A percentile compares a stretch with the other conserved stretches of the same genome.
These are phyloP conservation scores for Chondrostereum purpureum DNA, from an alignment of 1,284 basidiomycete species.

Conservation along the genomic window DNA sequence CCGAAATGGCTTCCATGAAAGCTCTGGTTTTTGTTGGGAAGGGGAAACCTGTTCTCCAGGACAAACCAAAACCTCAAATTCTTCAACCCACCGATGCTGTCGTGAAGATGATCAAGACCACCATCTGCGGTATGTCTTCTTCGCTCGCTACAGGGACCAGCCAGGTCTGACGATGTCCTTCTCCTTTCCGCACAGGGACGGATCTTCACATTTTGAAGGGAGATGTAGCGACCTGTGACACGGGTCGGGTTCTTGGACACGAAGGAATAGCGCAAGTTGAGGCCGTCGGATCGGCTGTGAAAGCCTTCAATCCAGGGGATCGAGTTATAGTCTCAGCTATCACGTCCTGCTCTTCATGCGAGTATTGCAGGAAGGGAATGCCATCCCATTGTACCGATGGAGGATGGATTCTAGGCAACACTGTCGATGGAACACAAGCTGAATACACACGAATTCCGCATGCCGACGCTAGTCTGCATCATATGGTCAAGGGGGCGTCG, in stretches of 20 bases:
- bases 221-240: slow-evolving; percentile 18
- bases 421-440: slow-evolving; percentile 22
- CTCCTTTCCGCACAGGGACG: slow-evolving; percentile 15
- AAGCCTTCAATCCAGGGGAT: slow-evolving; percentile 24
- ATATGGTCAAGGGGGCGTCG: slow-evolving; percentile 13
- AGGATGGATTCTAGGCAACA: slow-evolving; percentile 22
- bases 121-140: slow-evolving; percentile 21
- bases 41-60: slow-evolving; percentile 14
- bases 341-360: slow-evolving; percentile 12
- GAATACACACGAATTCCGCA: slow-evolving; percentile 21
- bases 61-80: slow-evolving; percentile 18
- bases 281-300: slow-evolving; percentile 22
- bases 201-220: slow-evolving; percentile 25
- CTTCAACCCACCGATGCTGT: slow-evolving; percentile 19
- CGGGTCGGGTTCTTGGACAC: slow-evolving; percentile 26
- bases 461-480: slow-evolving; percentile 19
- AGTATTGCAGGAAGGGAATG: slow-evolving; percentile 18
- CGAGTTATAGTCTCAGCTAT: slow-evolving; percentile 13
- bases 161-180: neutral
- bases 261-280: slow-evolving; percentile 27
- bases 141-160: neutral
- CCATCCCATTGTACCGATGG: slow-evolving; percentile 21
- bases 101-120: slow-evolving; percentile 19
- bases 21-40: slow-evolving; percentile 19
- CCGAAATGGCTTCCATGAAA: slow-evolving; percentile 17